phyloP scores from a whole-genome alignment of 83 land plant species.

The Diphasiastrum complanatum region DNA sequence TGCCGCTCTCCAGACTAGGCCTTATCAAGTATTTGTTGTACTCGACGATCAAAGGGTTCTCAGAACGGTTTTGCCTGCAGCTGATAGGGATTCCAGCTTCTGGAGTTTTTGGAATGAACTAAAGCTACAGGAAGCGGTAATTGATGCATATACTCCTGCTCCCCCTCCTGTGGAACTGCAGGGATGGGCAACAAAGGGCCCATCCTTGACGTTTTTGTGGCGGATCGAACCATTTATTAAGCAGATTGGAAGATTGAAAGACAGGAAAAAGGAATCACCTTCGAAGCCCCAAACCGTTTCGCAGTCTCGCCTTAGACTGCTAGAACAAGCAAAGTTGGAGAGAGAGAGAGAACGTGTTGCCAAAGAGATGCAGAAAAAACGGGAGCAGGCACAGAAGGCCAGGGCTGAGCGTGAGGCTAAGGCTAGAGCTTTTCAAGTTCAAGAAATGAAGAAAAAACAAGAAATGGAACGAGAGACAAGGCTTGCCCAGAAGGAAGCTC shows the following conservation, averaged over 20 bases:
- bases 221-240: conserved; percentile 18
- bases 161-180: conserved; percentile 41
- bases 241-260: no score
- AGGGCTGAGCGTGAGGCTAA: no score
- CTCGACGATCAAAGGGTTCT: conserved; percentile 65
- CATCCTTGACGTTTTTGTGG: conserved; percentile 42
- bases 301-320: conserved; percentile 12
- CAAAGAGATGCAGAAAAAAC: conserved; percentile 24
- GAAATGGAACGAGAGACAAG: no score
- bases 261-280: neutral
- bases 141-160: conserved; percentile 71
- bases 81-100: conserved; percentile 45
- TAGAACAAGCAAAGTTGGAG: conserved; percentile 40
- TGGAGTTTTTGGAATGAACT: conserved; percentile 65
- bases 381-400: conserved; percentile 29
- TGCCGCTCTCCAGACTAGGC: conserved; percentile 10
- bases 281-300: conserved; percentile 12
- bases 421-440: no score
- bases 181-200: conserved; percentile 32
- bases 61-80: conserved; percentile 56
- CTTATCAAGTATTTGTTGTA: conserved; percentile 58
- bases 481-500: neutral
- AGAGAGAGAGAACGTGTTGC: conserved; percentile 32
- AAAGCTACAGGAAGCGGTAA: conserved; percentile 37
- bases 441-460: no score